These are phyloP conservation scores for Starmerella sirachaensis DNA, from an alignment of 805 yeast species.

Conservation along the genomic window DNA sequence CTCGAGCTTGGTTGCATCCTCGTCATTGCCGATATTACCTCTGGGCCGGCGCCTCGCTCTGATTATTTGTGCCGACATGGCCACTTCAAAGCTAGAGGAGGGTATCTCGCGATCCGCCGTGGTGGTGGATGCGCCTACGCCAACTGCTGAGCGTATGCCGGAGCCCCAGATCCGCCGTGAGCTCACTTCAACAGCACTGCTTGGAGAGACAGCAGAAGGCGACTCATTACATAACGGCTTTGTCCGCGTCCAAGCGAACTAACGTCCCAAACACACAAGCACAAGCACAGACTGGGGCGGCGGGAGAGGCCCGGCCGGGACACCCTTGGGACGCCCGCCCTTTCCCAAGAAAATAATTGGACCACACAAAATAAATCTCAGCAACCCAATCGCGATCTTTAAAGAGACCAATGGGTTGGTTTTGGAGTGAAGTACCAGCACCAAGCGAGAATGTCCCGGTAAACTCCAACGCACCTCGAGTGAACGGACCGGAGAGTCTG, in stretches of 20 bases:
- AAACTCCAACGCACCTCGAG: neutral
- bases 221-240: too few species aligned
- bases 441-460: conserved; percentile 1
- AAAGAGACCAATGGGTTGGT: conserved; percentile 91
- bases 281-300: neutral
- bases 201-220: too few species aligned
- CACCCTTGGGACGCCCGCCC: neutral
- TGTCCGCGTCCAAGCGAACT: too few species aligned
- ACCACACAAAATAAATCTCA: too few species aligned
- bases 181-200: too few species aligned
- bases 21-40: conserved; percentile 46
- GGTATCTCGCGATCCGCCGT: too few species aligned
- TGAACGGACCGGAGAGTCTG: conserved; percentile 1
- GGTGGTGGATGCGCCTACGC: too few species aligned
- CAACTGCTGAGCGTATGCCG: too few species aligned
- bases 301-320: neutral
- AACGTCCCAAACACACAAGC: neutral
- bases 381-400: too few species aligned
- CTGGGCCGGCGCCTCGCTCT: conserved; percentile 17
- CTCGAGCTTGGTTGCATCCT: conserved; percentile 75
- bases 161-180: too few species aligned
- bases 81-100: neutral
- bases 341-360: neutral
- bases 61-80: conserved; percentile 17
- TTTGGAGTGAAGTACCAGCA: conserved; percentile 51